Base-by-base conservation (phyloP, 352 stramenopile genomes). In the Globisporangium orthogonon region DNA sequence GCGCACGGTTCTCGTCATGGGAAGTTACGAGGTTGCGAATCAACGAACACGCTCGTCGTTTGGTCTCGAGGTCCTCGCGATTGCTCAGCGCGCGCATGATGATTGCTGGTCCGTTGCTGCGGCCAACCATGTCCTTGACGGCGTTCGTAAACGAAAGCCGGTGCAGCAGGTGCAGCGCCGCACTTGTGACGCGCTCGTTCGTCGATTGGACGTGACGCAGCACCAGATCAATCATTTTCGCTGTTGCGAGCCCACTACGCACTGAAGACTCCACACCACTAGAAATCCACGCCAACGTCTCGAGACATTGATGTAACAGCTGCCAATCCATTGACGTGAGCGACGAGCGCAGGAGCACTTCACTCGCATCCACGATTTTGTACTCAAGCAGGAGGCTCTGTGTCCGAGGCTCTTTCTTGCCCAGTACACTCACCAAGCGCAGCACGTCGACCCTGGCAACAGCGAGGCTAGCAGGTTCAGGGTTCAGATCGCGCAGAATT, bases 161-260 rank as follows among this genome's bases (percentile, higher is more conserved):
- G 39, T 90, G 76, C 0, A 90, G 63, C 2, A 90, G 33, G 46
- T 87, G 76, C 0, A 88, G 62, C 67, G 75, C 80, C 2, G 71
- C 67, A 31, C 64, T 60, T 9, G 66, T 65, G 7, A 87, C 61
- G 6, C 55, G 43, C 11, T 71, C 63, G 2, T 63, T 53, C 15
- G 60, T 43, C 2, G 70, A 78, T 37, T 87, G 74, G 0, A 70
- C 58, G 45, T 86, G 69, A 0, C 58, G 59, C 23, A 88, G 56
- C 0, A 63, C 54, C 15, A 86, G 70, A 40, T 88, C 74, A 11
- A 86, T 60, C 29, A 85, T 61, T 50, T 86, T 87, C 0, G 68
- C 39, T 2, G 63, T 81, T 2, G 72, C 72, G 44, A 85, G 70
- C 6, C 76, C 46, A 40, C 65, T 60, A 31, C 76, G 69, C 1